A percentile compares a stretch with the other conserved stretches of the same genome.
Conservation (phyloP, 768 basidiomycete genomes). For the Steccherinum ochraceum region DNA sequence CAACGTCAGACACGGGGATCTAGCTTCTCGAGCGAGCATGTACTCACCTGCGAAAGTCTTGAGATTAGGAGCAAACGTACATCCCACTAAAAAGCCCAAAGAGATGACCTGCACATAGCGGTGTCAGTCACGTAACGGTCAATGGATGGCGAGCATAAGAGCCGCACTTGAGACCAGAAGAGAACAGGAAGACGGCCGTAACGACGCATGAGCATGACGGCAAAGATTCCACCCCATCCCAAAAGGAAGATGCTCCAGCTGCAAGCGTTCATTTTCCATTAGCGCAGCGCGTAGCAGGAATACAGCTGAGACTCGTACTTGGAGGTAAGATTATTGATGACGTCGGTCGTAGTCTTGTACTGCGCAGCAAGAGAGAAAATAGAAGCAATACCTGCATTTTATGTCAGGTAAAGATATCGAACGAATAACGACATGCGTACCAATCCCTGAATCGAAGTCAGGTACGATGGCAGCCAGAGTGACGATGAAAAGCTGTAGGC, state of each 20-base stretch:
- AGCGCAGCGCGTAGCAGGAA: not conserved
- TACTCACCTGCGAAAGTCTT: constrained; percentile 48
- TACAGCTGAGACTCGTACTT: constrained; percentile 22
- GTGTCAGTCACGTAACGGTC: too few relatives aligned
- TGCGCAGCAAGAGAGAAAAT: constrained; percentile 55
- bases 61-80: constrained; percentile 51
- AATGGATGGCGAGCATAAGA: too few relatives aligned
- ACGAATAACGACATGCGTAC: constrained; percentile 22
- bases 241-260: constrained; percentile 66
- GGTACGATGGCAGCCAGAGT: constrained; percentile 62
- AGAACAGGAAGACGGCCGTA: constrained; percentile 60
- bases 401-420: not conserved
- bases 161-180: constrained; percentile 62
- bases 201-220: constrained; percentile 59
- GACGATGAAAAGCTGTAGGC: constrained; percentile 50
- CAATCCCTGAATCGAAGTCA: constrained; percentile 62
- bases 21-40: not conserved
- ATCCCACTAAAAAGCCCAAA: constrained; percentile 51
- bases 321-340: constrained; percentile 58
- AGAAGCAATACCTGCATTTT: constrained; percentile 43
- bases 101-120: constrained; percentile 41
- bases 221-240: constrained; percentile 55
- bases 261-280: not conserved
- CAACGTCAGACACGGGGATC: not conserved
- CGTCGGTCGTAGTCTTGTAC: constrained; percentile 46